Conservation (phyloP, 2,329 filamentous ascomycete genomes). For the Xylogone sp. region DNA sequence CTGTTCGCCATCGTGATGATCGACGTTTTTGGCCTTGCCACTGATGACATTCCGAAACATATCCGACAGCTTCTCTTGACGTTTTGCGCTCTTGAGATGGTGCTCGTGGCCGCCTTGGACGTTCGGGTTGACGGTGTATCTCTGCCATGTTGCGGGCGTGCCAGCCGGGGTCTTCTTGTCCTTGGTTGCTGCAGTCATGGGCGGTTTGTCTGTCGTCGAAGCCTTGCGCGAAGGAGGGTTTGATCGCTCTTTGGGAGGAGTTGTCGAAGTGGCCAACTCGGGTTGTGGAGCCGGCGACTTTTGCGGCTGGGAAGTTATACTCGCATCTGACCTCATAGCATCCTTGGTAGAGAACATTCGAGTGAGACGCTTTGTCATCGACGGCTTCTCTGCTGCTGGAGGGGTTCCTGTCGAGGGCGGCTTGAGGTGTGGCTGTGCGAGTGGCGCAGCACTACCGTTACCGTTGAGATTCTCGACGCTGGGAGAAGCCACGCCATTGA, state of each 20-base stretch:
- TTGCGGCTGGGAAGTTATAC: constrained; percentile 15
- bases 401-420: constrained; percentile 12
- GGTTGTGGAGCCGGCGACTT: constrained; percentile 16
- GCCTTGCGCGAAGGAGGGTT: constrained; percentile 39
- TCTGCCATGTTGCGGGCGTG: constrained; percentile 26
- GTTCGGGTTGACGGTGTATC: constrained; percentile 48
- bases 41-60: constrained; percentile 82
- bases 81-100: constrained; percentile 80
- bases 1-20: constrained; percentile 61
- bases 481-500: constrained; percentile 19
- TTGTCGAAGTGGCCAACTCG: constrained; percentile 27
- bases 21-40: constrained; percentile 75
- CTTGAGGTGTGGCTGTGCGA: constrained; percentile 19
- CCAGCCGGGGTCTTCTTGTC: constrained; percentile 23
- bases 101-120: constrained; percentile 75
- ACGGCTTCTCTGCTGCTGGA: constrained; percentile 51
- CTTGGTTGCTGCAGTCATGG: constrained; percentile 22
- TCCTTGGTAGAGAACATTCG: constrained; percentile 64
- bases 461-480: constrained; percentile 22
- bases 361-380: constrained; percentile 60
- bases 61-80: constrained; percentile 91
- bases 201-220: constrained; percentile 37
- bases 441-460: constrained; percentile 27
- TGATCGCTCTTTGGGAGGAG: constrained; percentile 30
- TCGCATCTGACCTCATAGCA: constrained; percentile 23